Evolutionary conservation across 495 filamentous ascomycete genomes (phyloP), one percentile per base, ranked within the genome.

Genomic region (Tuber brumale): DNA sequence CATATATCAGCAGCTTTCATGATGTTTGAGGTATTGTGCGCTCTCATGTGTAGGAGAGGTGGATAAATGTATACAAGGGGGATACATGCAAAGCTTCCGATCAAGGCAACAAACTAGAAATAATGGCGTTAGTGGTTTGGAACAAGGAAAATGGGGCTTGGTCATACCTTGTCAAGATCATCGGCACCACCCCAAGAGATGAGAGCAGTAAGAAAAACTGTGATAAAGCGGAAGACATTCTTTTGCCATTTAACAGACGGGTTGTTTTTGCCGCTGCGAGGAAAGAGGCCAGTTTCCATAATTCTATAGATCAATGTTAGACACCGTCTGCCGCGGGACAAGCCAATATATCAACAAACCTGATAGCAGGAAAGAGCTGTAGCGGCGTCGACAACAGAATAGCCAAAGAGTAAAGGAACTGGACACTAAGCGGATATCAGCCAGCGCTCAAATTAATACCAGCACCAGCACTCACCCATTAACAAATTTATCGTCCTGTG

Each of bases 161-260:
- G 57, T 5, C 27, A 14, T 66, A 66, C 57, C 57, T 97, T 97
- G 85, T 99, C 95, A 74, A 99, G 86, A 85, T 97, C 91, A 78
- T 93, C 92, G 6, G 95, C 94, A 73, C 95, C 95, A 75, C 89
- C 89, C 94, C 94, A 98, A 1, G 94, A 94, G 77, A 97, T 90
- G 61, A 92, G 81, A 4, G 94, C 92, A 82, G 94, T 97, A 45
- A 94, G 82, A 78, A 92, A 88, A 73, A 98, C 95, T 61, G 97
- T 88, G 81, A 94, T 89, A 85, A 97, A 98, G 46, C 95, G 91
- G 86, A 95, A 98, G 73, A 90, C 86, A 80, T 99, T 99, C 90
- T 99, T 99, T 87, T 96, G 91, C 95, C 95, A 97, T 85, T 99
- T 99, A 86, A 98, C 97, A 73, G 89, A 91, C 1, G 92, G 92